Evolutionary conservation across 306 rosid genomes (phyloP).

Genomic region (Acmispon strigosus): DNA sequence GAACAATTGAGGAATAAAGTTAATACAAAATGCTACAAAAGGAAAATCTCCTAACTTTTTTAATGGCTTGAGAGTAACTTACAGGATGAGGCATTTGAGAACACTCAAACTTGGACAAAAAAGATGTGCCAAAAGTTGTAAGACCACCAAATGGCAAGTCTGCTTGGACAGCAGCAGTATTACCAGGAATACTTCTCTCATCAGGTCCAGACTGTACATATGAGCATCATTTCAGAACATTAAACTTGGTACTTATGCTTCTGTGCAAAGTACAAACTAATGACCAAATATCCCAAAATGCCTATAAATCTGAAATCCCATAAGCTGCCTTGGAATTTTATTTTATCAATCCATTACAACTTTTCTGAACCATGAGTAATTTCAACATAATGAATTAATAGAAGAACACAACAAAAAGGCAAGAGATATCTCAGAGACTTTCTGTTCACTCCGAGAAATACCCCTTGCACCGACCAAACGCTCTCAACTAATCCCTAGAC

Average conservation of each 20-base stretch:
- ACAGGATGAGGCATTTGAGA: constrained; percentile 97
- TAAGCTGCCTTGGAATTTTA: no score
- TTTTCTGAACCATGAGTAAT: no score
- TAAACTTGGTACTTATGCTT: neutral
- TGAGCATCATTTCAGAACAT: neutral
- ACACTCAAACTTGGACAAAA: constrained; percentile 93
- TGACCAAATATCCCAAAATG: no score
- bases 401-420: no score
- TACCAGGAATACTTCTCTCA: constrained; percentile 97
- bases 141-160: constrained; percentile 95
- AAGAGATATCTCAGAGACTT: no score
- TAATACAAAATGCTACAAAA: constrained; percentile 6
- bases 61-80: constrained; percentile 24
- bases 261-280: no score
- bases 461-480: no score
- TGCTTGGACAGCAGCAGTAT: constrained; percentile 93
- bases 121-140: constrained; percentile 74
- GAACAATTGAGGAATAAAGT: neutral
- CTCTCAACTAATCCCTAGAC: no score
- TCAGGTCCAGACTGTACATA: constrained; percentile 77
- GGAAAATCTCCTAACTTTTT: neutral
- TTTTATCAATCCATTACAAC: no score
- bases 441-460: no score
- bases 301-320: no score
- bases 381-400: no score